Percentiles rank a stretch among this genome's conserved stretches.
Conservation (phyloP, 306 rosid species). For the Hippophae gyantsensis region DNA sequence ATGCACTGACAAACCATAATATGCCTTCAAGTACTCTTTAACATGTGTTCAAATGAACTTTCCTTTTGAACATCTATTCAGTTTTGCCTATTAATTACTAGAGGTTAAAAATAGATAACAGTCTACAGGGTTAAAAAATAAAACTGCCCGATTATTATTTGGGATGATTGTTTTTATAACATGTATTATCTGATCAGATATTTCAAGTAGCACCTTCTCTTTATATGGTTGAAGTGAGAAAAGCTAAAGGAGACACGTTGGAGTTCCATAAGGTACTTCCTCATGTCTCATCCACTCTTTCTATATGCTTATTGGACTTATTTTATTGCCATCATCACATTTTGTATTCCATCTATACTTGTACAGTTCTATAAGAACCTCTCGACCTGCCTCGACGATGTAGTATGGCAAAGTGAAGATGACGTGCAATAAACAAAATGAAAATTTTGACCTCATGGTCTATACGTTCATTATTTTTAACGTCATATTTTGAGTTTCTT, state of each 20-base stretch:
- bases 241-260: slow-evolving; percentile 96
- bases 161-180: no score
- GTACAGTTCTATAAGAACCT: slow-evolving; percentile 87
- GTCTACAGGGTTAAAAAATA: no score
- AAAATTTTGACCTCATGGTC: not conserved
- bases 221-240: slow-evolving; percentile 95
- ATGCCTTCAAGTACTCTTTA: no score
- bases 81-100: no score
- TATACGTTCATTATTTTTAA: no score
- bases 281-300: no score
- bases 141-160: no score
- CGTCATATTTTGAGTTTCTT: no score
- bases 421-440: slow-evolving; percentile 49
- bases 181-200: slow-evolving; percentile 32
- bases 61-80: no score
- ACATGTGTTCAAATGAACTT: no score
- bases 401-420: slow-evolving; percentile 94
- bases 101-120: no score
- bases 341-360: not conserved
- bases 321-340: not conserved
- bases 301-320: not conserved
- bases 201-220: slow-evolving; percentile 98
- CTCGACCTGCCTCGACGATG: slow-evolving; percentile 68
- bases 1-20: no score
- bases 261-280: slow-evolving; percentile 82